A percentile compares a stretch with the other conserved stretches of the same genome.
These are phyloP conservation scores for Penicillium coffeae DNA, from an alignment of 495 filamentous ascomycete genomes.

Conservation along the genomic window DNA sequence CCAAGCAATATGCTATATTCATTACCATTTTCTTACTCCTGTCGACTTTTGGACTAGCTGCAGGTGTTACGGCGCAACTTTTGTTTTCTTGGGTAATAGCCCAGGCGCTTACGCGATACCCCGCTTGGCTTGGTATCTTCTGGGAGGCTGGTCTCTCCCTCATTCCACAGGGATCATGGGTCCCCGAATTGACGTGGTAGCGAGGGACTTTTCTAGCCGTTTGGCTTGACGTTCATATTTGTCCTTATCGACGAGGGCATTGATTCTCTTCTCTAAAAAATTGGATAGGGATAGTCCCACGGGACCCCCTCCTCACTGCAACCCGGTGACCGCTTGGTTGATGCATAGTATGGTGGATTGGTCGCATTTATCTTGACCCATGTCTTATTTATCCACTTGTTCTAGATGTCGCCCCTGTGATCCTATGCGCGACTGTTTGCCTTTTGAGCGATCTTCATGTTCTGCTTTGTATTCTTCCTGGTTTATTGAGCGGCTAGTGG, in stretches of 20 bases:
- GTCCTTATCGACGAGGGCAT: neutral
- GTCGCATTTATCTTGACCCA: slow-evolving; percentile 4
- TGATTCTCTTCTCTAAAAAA: neutral
- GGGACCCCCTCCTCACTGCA: too few relatives aligned
- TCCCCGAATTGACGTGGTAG: too few relatives aligned
- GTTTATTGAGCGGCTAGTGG: slow-evolving; percentile 8
- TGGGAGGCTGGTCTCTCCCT: slow-evolving; percentile 8
- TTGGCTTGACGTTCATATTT: neutral
- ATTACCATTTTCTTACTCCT: slow-evolving; percentile 12
- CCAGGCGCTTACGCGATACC: slow-evolving; percentile 30
- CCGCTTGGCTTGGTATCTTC: slow-evolving; percentile 13
- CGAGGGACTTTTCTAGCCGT: too few relatives aligned
- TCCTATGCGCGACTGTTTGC: slow-evolving; percentile 14
- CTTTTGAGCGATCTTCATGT: slow-evolving; percentile 11
- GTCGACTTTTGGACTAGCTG: slow-evolving; percentile 27
- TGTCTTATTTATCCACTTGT: slow-evolving; percentile 11
- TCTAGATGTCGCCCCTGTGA: slow-evolving; percentile 13
- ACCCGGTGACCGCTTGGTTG: too few relatives aligned
- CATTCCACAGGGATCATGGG: neutral
- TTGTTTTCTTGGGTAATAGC: slow-evolving; percentile 22
- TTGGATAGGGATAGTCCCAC: too few relatives aligned
- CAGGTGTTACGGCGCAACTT: slow-evolving; percentile 36
- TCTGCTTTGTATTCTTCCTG: slow-evolving; percentile 12
- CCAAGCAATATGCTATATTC: too few relatives aligned
- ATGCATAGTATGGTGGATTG: slow-evolving; percentile 25